Base-by-base conservation (phyloP, 352 stramenopile species). In the Phytophthora colocasiae region DNA sequence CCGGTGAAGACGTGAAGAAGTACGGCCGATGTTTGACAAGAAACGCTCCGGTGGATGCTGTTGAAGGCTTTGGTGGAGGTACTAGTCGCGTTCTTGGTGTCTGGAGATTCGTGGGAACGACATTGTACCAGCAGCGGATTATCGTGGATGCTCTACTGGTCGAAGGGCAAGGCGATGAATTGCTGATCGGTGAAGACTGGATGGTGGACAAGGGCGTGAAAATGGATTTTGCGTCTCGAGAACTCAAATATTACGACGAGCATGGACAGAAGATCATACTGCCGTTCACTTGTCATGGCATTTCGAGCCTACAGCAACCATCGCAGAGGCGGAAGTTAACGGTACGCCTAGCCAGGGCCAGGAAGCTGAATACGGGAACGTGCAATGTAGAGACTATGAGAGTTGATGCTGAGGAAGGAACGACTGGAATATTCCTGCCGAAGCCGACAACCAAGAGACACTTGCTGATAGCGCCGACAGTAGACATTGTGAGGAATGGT, bases 381-480 rank as follows among this genome's bases (percentile, higher is more conserved):
- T 15, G 34, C 4, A 62, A 38, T 10, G 15, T 65, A 1, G 6
- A 64, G 4, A 24, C 32, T 3, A 8, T 75, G 2, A 4, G 4
- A 2, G 59, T 75, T 1, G 31, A 53, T 4, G 58, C 53, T 6
- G 9, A 26, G 0, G 66, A 74, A n/a, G 65, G 65, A 0, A 24
- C 52, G 1, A 32, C 43, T 6, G 43, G 56, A 1, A 12, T 52
- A 24, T 53, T 70, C 43, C 3, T 54, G 15, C 54, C 50, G 11
- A 53, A 58, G 6, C 45, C 44, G 1, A 40, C 2, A 0, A 11
- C 4, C 0, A 56, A 60, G 10, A 19, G 52, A 7, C 47, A 65
- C 15, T 6, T 75, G 19, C 14, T 75, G 22, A 24, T 69, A 17
- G 39, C 51, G 1, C 56, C 51, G 2, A 71, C 62, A 0, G 39